Evolutionary conservation across 1,139 yeast species (phyloP).

Genomic region (Protomyces gravidus): DNA sequence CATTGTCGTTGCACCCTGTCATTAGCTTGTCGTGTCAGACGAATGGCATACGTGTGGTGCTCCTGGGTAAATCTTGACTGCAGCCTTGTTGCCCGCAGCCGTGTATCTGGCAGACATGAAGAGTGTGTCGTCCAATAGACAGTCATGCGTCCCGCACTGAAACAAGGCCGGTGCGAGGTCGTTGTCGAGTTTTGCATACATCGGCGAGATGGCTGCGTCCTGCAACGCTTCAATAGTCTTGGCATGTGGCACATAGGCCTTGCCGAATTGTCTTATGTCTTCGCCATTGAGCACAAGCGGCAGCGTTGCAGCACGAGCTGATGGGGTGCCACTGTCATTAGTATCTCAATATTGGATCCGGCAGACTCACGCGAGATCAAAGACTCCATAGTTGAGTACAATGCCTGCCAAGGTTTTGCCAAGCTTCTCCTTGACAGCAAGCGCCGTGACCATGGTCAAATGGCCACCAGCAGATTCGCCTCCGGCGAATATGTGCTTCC

Average conservation of each 20-base stretch:
- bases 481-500: background rate
- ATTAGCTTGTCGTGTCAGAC: background rate
- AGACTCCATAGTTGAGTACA: conserved; percentile 2
- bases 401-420: background rate
- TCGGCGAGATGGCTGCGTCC: conserved; percentile 1
- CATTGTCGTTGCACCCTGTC: background rate
- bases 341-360: background rate
- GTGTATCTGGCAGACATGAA: conserved; percentile 3
- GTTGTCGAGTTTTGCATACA: conserved; percentile 1
- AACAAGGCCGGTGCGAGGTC: conserved; percentile 6
- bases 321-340: background rate
- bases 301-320: background rate
- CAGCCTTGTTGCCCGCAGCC: conserved; percentile 3
- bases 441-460: background rate
- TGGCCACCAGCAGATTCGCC: conserved; percentile 17
- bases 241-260: conserved; percentile 3
- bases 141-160: conserved; percentile 6
- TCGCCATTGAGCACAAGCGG: conserved; percentile 4
- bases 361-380: background rate
- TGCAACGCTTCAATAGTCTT: background rate
- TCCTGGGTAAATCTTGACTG: conserved; percentile 3
- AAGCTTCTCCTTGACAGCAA: background rate
- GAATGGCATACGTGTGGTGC: conserved; percentile 4
- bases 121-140: conserved; percentile 5
- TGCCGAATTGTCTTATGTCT: background rate